Base-by-base conservation (phyloP, 2,329 filamentous ascomycete species). In the Dryadomyces quercivorus region DNA sequence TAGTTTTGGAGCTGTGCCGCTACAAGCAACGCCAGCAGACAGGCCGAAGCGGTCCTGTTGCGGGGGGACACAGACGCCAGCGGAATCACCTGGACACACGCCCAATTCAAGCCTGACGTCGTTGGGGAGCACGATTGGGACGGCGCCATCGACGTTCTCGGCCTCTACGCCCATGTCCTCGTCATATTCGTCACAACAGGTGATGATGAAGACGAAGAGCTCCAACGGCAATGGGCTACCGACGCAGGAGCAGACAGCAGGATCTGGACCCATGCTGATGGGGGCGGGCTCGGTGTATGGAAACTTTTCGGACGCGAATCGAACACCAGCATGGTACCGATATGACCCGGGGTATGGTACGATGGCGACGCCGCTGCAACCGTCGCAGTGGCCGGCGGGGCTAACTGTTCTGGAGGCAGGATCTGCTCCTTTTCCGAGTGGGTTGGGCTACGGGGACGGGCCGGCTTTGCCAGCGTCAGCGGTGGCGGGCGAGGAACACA, bases 321-420 rank as follows among this genome's bases (percentile, higher is more conserved):
- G 56, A 8, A 16, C 51, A 7, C 57, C 57, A 1, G 21, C 51
- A 1, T 60, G 58, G 57, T 61, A 60, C 50, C 47, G 49, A 15
- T 61, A 61, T 50, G 55, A 51, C 20, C 54, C 61, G 2, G 55
- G 56, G 9, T 60, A 58, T 18, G 61, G 60, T 34, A 62, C 61
- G 2, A 52, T 52, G n/a, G 26, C 57, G 12, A 56, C 58, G 6
- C 61, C 61, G 5, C 55, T 62, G 16, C 58, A 60, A 53, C 59
- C 50, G 6, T 54, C 57, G n/a, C 59, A 61, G 13, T 62, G 61
- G 61, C 56, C 57, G 12, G 48, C 52, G 2, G 46, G 53, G 3
- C 52, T 62, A 16, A 46, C 54, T 8, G 40, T 58, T 12, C 49
- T 52, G 21, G 52, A 10, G 21, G 52, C 15, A 0, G 44, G 50